These are phyloP conservation scores for Fusarium udum DNA, from an alignment of 2,329 filamentous ascomycete genomes.

Conservation along the genomic window DNA sequence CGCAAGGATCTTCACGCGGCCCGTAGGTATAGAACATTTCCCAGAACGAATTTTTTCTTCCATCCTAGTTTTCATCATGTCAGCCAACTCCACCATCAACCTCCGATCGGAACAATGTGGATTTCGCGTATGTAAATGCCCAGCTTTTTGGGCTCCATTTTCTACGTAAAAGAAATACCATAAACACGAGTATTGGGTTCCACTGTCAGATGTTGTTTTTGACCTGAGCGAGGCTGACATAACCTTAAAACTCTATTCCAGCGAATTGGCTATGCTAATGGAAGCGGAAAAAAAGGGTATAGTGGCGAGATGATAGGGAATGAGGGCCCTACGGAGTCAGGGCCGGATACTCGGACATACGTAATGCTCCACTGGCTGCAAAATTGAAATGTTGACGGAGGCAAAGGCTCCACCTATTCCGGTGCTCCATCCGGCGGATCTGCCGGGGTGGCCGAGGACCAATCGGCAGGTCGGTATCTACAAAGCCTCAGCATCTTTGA, in stretches of 20 bases:
- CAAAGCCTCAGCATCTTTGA: background rate
- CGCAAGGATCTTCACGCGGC: slow-evolving; percentile 6
- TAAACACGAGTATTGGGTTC: slow-evolving; percentile 12
- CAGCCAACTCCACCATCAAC: slow-evolving; percentile 16
- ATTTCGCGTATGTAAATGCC: slow-evolving; percentile 26
- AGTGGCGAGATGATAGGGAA: no score
- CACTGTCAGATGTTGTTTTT: background rate
- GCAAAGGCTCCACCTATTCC: background rate
- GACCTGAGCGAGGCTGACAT: background rate
- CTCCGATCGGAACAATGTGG: slow-evolving; percentile 24
- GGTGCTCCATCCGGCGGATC: slow-evolving; percentile 23
- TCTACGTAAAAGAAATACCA: slow-evolving; percentile 40
- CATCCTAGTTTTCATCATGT: slow-evolving; percentile 27
- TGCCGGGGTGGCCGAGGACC: slow-evolving; percentile 26
- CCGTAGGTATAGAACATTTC: slow-evolving; percentile 5
- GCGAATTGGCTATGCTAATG: no score
- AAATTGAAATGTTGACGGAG: slow-evolving; percentile 13
- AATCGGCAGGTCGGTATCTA: slow-evolving; percentile 4
- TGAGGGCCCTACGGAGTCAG: background rate
- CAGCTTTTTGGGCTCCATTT: slow-evolving; percentile 32
- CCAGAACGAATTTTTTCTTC: slow-evolving; percentile 7
- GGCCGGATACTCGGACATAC: background rate
- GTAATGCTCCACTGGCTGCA: background rate
- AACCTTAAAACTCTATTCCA: background rate
- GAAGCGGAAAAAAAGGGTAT: no score